Evolutionary conservation across 768 basidiomycete species (phyloP), one percentile per base, ranked within the genome.

Genomic region (Amanita phalloides): DNA sequence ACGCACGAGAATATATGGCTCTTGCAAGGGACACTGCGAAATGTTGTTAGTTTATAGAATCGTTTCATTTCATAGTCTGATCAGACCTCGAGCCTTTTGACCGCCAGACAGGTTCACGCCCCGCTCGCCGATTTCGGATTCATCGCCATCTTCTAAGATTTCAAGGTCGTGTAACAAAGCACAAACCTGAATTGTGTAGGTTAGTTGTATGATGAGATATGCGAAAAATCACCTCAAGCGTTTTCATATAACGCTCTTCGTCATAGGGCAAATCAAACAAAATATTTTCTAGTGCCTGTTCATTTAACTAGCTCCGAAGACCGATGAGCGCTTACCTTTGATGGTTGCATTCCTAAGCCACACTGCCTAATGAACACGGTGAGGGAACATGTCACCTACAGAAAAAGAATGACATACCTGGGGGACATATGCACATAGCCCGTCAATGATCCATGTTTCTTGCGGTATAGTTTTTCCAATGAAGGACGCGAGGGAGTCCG

Each of bases 1-100:
- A 86, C 2, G 91, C 90, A 5, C 91, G 77, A 53, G 89, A 91
- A 66, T 96, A 94, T 21, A 96, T 83, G 6, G 92, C 91, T 38
- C 93, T 83, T 25, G 90, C 69, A 28, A 70, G 62, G 7, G 69
- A 70, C 23, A 70, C 69, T 70, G 41, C 25, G 45, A 3, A 8
- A 26, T 28, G 32, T 38, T 38, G 48, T 50, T 11, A 50, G 49
- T 33, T 10, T 13, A 14, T 6, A 45, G 77, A 73, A 6, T 75
- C 62, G 8, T 2, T 68, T 65, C 42, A 83, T 77, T 69, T 65
- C 41, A 82, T 77, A 13, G 28, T 38, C 11, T 32, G 23, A 14
- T 43, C 62, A 5, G 51, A 82, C 84, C 79, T 70, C 81, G 69
- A 51, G 82, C 81, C 55, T 83, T 84, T 59, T 84, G 82, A 41